Base-by-base conservation (phyloP, 2,329 filamentous ascomycete species). In the Phaeosphaeriaceae sp. region DNA sequence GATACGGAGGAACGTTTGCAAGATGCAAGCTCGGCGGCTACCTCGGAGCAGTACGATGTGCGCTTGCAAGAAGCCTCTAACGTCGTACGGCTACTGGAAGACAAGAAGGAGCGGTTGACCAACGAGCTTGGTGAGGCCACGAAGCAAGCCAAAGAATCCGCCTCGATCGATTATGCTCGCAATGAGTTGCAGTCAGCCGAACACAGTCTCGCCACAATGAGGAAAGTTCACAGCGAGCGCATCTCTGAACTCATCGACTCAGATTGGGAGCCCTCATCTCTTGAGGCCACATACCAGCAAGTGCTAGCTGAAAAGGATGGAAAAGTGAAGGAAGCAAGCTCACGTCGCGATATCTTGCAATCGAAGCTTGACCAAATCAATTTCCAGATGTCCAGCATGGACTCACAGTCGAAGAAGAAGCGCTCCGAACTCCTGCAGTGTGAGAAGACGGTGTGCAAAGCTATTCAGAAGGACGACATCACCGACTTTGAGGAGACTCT, bases 121-220 rank as follows among this genome's bases (percentile, higher is more conserved):
- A 81, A 85, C n/a, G 94, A 98, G 72, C 85, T 97, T 36, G 85
- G 93, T 9, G 90, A 96, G 68, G 92, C 90, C 57, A 96, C 91
- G 2, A 88, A 89, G 56, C 86, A 91, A 56, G 92, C 93, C 6
- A 88, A 89, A 3, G 93, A 96, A 61, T 86, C 93, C 40, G 95
- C 94, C 13, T 89, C 91, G 67, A 84, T 99, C 11, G 91, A 96
- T 56, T 88, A 91, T 66, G 84, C 93, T 33, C 93, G 90, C 70
- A 93, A 93, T 67, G 91, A 97, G 70, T 78, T 92, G 25, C 86
- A 87, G 62, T 89, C 92, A 64, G 87, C 89, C 54, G 86, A 91
- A 74, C 85, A 87, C 33, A 91, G 90, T 60, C 82, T 98, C 2
- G 86, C 93, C 9, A 95, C 91, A 0, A 87, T 97, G 80, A 86